phyloP scores from a whole-genome alignment of 306 rosid species.

The Ormosia emarginata region DNA sequence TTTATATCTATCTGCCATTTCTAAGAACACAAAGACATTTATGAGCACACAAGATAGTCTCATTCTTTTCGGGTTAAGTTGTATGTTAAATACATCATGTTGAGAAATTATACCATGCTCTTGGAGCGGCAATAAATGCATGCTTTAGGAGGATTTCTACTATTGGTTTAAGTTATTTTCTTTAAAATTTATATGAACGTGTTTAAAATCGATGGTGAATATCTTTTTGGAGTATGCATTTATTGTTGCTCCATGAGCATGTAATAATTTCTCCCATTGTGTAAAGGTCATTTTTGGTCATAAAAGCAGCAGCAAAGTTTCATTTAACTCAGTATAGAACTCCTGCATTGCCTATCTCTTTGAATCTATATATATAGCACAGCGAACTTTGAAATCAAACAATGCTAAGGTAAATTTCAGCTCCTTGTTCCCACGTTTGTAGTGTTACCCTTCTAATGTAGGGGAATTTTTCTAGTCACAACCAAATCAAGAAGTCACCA shows the following conservation, averaged over 20 bases:
- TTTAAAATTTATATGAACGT: too few species aligned
- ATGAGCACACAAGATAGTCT: background rate
- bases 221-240: too few species aligned
- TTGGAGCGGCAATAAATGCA: too few species aligned
- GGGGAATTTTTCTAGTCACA: background rate
- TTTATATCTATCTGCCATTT: background rate
- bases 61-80: background rate
- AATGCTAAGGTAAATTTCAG: background rate
- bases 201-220: too few species aligned
- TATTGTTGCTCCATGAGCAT: too few species aligned
- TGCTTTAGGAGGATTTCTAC: too few species aligned
- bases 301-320: constrained; percentile 4
- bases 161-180: too few species aligned
- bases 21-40: background rate
- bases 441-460: background rate
- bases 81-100: background rate
- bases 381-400: background rate
- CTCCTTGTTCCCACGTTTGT: background rate
- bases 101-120: too few species aligned
- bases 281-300: background rate
- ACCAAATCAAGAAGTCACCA: background rate
- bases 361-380: background rate
- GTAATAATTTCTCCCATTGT: background rate
- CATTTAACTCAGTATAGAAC: background rate
- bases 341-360: background rate